phyloP scores from a whole-genome alignment of 169 alveolate species.

The Blepharisma undulans region DNA sequence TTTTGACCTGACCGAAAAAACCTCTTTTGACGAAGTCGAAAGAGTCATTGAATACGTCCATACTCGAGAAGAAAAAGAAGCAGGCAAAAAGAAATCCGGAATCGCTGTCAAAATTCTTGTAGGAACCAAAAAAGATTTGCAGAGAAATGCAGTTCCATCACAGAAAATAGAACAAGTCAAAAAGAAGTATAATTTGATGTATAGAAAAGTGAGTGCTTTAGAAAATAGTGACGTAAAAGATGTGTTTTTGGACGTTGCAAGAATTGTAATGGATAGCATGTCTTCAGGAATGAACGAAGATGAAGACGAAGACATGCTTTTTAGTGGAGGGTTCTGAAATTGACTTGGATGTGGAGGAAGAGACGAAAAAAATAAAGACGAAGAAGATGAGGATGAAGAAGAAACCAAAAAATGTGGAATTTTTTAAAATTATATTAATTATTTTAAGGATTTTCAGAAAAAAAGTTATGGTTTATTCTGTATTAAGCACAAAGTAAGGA shows the following conservation, averaged over 20 bases:
- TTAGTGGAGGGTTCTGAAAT: background rate
- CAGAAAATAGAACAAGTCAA: conserved; percentile 5
- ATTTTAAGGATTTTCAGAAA: background rate
- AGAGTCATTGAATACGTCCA: conserved; percentile 5
- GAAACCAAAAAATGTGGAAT: background rate
- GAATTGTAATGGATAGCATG: conserved; percentile 22
- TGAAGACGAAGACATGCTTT: background rate
- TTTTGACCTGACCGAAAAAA: conserved; percentile 17
- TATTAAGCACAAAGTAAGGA: conserved; percentile 86
- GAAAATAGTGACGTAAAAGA: conserved; percentile 14
- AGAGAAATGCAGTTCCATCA: background rate
- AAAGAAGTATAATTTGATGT: conserved; percentile 13
- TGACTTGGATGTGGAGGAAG: background rate
- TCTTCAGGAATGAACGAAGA: background rate
- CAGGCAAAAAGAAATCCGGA: conserved; percentile 3
- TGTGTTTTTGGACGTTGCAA: conserved; percentile 17
- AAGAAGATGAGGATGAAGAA: background rate
- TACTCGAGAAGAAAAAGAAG: conserved; percentile 35
- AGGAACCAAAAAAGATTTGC: conserved; percentile 33
- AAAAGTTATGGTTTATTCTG: conserved; percentile 44
- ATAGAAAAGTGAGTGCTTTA: conserved; percentile 29
- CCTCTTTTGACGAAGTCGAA: conserved; percentile 26
- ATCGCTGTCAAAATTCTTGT: conserved; percentile 29
- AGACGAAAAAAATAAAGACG: background rate
- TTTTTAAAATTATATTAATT: no score